Conservation (phyloP, 2,329 filamentous ascomycete species). For the Exophiala phaeomuriformis region DNA sequence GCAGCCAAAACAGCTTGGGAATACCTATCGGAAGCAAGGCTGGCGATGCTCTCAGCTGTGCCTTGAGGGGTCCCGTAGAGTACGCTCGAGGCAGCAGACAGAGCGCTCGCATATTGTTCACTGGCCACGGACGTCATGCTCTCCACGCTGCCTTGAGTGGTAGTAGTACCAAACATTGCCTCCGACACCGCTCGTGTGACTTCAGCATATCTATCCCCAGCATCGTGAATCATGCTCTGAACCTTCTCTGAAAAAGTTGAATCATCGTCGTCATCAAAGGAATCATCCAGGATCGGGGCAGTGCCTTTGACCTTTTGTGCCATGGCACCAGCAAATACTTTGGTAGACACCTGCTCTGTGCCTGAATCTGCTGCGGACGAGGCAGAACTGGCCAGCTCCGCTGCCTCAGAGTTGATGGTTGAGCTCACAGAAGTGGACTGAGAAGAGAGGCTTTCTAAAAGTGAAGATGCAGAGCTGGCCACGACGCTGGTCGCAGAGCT, state of each 20-base stretch:
- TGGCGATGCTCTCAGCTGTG: constrained; percentile 42
- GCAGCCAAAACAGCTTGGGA: constrained; percentile 52
- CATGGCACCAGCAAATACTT: constrained; percentile 35
- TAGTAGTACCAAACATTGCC: constrained; percentile 44
- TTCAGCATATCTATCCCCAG: constrained; percentile 47
- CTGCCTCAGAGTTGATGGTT: constrained; percentile 6
- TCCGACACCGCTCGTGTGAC: constrained; percentile 52
- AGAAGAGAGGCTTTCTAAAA: constrained; percentile 5
- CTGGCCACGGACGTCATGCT: constrained; percentile 48
- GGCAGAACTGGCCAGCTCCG: constrained; percentile 14
- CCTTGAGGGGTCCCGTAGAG: constrained; percentile 46
- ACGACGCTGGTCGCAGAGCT: not conserved
- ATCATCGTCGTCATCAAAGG: constrained; percentile 43
- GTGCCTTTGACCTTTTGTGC: constrained; percentile 44
- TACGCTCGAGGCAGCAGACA: constrained; percentile 50
- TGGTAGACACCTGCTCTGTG: constrained; percentile 11
- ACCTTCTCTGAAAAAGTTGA: constrained; percentile 45
- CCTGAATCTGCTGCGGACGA: constrained; percentile 15
- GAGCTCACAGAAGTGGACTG: constrained; percentile 4
- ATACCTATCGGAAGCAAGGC: constrained; percentile 49
- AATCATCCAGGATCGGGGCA: constrained; percentile 44
- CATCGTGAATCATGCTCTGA: constrained; percentile 46
- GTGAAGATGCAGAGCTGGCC: constrained; percentile 3
- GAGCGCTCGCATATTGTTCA: constrained; percentile 51
- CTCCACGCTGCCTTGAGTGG: constrained; percentile 42